Evolutionary conservation across 2,329 filamentous ascomycete genomes (phyloP).

Genomic region (Albifimbria verrucaria): DNA sequence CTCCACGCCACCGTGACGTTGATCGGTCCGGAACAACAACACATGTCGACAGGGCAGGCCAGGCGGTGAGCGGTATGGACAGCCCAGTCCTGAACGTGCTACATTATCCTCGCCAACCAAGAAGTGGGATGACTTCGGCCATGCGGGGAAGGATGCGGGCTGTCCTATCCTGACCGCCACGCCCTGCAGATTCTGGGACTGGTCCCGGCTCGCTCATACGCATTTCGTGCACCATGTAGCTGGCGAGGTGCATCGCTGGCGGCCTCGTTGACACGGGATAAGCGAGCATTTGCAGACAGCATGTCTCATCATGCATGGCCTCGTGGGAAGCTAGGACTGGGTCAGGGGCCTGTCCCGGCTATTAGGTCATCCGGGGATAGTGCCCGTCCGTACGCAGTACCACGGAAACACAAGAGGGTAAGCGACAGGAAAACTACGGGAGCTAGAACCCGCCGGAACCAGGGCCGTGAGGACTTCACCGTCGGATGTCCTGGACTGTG

Average conservation of each 20-base stretch:
- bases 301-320: constrained; percentile 7
- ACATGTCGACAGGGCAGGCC: background rate
- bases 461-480: background rate
- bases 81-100: background rate
- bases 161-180: background rate
- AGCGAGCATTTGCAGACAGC: constrained; percentile 5
- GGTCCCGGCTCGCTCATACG: background rate
- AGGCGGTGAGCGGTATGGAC: background rate
- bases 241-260: background rate
- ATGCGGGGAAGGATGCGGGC: background rate
- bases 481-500: background rate
- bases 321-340: constrained; percentile 8
- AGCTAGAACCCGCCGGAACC: background rate
- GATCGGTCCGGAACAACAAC: constrained; percentile 9
- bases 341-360: background rate
- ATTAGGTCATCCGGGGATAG: background rate
- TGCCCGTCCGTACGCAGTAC: background rate
- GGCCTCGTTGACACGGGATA: background rate
- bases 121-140: background rate
- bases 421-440: background rate
- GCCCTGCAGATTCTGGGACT: background rate
- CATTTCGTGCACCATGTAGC: background rate
- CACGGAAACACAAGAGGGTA: background rate
- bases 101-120: background rate
- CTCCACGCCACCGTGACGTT: background rate